Conservation (phyloP, 257 asterid genomes). For the Plantago ovata region DNA sequence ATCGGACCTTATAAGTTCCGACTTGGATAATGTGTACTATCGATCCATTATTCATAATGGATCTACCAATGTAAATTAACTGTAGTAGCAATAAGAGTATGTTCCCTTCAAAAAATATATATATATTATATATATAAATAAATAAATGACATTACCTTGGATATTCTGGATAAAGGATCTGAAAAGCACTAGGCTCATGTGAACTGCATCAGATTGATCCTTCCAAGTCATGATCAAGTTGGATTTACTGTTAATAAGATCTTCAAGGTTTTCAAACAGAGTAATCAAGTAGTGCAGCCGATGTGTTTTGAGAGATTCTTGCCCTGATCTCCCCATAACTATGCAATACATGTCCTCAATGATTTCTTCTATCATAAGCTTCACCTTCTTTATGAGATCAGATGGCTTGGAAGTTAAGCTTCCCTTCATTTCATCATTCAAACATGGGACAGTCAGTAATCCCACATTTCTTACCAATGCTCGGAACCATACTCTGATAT, state of each 20-base stretch:
- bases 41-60: no score
- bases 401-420: no score
- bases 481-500: background rate
- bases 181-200: background rate
- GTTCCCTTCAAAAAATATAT: no score
- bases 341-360: background rate
- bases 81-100: no score
- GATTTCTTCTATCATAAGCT: background rate
- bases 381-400: background rate
- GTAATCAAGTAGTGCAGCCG: background rate
- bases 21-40: no score
- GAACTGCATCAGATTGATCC: background rate
- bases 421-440: background rate
- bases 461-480: conserved; percentile 2
- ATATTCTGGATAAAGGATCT: background rate
- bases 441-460: background rate
- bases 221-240: background rate
- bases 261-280: background rate
- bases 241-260: background rate
- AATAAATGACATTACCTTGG: no score
- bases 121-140: no score
- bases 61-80: no score
- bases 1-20: no score
- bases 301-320: background rate
- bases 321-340: background rate